Percentiles rank a stretch among this genome's conserved stretches.
Evolutionary conservation across 768 basidiomycete species (phyloP).

Genomic region (Lentinula sp.): DNA sequence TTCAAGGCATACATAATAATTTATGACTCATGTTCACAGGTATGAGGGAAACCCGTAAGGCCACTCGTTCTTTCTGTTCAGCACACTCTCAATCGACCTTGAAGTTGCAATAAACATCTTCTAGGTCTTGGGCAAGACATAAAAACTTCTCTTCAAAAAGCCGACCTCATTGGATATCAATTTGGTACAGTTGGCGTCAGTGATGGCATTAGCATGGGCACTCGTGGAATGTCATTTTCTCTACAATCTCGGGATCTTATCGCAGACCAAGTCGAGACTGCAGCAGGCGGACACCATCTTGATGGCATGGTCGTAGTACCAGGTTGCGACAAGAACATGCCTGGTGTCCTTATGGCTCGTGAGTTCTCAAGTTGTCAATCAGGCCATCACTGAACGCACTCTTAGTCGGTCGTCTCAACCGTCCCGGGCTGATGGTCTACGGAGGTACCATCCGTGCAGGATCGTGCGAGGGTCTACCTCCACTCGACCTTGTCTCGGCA

Average conservation of each 20-base stretch:
- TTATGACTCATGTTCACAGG: slow-evolving; percentile 40
- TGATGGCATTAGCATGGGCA: slow-evolving; percentile 99
- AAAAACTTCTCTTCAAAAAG: slow-evolving; percentile 68
- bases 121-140: slow-evolving; percentile 83
- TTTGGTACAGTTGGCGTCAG: slow-evolving; percentile 97
- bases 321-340: slow-evolving; percentile 99
- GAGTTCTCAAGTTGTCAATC: slow-evolving; percentile 26
- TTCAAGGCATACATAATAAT: slow-evolving; percentile 1
- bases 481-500: slow-evolving; percentile 93
- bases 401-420: slow-evolving; percentile 87
- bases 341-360: slow-evolving; percentile 98
- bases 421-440: slow-evolving; percentile 96
- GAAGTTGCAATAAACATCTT: slow-evolving; percentile 92
- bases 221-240: slow-evolving; percentile 90
- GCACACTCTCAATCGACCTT: background rate
- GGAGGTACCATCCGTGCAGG: slow-evolving; percentile 94
- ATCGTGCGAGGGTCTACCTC: slow-evolving; percentile 80
- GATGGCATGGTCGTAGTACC: slow-evolving; percentile 98
- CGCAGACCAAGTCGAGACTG: slow-evolving; percentile 95
- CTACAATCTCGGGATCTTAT: slow-evolving; percentile 96
- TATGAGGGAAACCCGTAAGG: slow-evolving; percentile 98
- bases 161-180: slow-evolving; percentile 88
- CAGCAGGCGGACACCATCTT: slow-evolving; percentile 94
- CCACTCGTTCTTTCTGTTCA: slow-evolving; percentile 3
- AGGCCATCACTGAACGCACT: background rate